These are phyloP conservation scores for Pyrenophora seminiperda DNA, from an alignment of 2,329 filamentous ascomycete genomes.

Conservation along the genomic window DNA sequence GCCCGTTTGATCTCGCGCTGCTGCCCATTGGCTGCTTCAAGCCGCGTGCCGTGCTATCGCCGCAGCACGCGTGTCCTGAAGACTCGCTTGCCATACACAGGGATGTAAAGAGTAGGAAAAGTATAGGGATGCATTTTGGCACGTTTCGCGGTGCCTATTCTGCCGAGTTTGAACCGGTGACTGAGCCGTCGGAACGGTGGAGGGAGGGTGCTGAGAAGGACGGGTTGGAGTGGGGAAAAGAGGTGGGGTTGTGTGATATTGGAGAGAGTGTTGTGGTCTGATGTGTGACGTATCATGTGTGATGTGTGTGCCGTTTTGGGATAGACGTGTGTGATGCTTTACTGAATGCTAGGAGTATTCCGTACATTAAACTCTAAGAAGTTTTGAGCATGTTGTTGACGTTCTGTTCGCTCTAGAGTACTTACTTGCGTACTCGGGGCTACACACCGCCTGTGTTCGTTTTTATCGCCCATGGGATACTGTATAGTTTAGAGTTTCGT, in stretches of 20 bases:
- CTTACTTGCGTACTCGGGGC: too few species aligned
- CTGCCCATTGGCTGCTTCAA: conserved; percentile 57
- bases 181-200: conserved; percentile 55
- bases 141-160: conserved; percentile 55
- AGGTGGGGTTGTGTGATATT: conserved; percentile 51
- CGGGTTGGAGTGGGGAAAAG: conserved; percentile 47
- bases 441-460: too few species aligned
- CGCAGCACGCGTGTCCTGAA: conserved; percentile 55
- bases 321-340: too few species aligned
- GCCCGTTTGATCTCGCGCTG: conserved; percentile 57
- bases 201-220: conserved; percentile 52
- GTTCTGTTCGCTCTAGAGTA: too few species aligned
- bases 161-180: conserved; percentile 56
- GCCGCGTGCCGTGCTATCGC: conserved; percentile 52
- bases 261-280: conserved; percentile 55
- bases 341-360: too few species aligned
- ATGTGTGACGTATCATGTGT: not conserved
- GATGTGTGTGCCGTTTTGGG: too few species aligned
- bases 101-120: conserved; percentile 54
- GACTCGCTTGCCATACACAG: conserved; percentile 56
- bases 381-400: too few species aligned
- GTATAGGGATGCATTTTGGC: conserved; percentile 60
- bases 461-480: too few species aligned
- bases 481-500: too few species aligned
- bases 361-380: too few species aligned